These are phyloP conservation scores for Nicotiana tomentosiformis DNA, from an alignment of 257 asterid genomes.

Conservation along the genomic window DNA sequence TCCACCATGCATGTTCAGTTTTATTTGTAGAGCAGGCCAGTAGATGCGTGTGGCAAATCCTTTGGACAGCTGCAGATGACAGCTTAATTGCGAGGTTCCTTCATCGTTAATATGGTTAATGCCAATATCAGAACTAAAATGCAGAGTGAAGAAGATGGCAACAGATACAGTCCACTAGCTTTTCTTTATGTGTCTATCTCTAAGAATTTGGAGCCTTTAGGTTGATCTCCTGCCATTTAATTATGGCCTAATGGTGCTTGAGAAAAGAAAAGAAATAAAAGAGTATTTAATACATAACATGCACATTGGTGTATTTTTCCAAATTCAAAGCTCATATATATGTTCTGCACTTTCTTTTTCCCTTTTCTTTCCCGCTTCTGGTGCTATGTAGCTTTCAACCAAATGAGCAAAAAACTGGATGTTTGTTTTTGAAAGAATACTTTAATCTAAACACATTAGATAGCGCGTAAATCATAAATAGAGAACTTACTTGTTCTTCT, in stretches of 20 bases:
- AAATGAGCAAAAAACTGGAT: neutral
- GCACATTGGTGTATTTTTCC: conserved; percentile 1
- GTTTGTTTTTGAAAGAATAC: neutral
- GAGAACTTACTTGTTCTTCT: too few species aligned
- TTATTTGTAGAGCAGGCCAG: neutral
- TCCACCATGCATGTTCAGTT: conserved; percentile 1
- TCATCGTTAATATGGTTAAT: conserved; percentile 6
- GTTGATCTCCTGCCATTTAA: neutral
- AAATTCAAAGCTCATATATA: neutral
- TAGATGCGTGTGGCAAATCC: neutral
- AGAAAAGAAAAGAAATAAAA: neutral
- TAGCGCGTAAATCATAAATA: too few species aligned
- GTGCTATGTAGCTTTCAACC: neutral
- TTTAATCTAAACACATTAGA: neutral
- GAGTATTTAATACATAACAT: neutral
- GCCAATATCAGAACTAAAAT: neutral
- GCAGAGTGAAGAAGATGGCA: neutral
- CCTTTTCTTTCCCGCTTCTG: neutral
- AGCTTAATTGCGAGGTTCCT: neutral
- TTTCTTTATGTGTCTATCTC: neutral
- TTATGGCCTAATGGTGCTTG: neutral
- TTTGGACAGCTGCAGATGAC: neutral
- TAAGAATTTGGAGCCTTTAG: neutral
- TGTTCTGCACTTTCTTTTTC: neutral
- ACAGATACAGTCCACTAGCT: neutral